Conservation (phyloP, 1,284 basidiomycete species). For the Mycena citricolor region DNA sequence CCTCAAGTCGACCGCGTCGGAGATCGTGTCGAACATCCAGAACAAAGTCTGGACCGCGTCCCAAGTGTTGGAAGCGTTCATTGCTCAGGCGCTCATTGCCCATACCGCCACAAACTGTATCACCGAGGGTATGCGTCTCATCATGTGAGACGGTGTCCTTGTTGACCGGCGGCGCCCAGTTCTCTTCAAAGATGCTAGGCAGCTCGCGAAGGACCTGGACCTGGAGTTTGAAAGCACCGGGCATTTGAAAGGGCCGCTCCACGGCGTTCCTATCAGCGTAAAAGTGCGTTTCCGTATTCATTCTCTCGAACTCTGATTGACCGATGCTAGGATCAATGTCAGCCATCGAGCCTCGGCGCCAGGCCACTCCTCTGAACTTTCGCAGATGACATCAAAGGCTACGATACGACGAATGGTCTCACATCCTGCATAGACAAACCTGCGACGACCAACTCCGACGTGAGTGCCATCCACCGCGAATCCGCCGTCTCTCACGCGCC, state of each 20-base stretch:
- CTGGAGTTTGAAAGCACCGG: background rate
- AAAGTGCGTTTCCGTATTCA: no score
- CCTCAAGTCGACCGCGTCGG: background rate
- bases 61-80: constrained; percentile 6
- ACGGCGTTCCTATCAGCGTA: constrained; percentile 7
- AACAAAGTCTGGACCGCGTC: constrained; percentile 4
- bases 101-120: constrained; percentile 5
- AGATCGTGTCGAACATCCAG: constrained; percentile 6
- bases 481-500: background rate
- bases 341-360: no score
- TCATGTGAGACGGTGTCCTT: constrained; percentile 1
- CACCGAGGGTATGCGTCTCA: constrained; percentile 6
- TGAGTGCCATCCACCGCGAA: constrained; percentile 40
- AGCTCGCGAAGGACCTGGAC: constrained; percentile 10
- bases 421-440: constrained; percentile 67
- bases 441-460: constrained; percentile 54
- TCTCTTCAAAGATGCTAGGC: constrained; percentile 1
- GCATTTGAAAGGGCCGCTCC: constrained; percentile 2
- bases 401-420: constrained; percentile 75
- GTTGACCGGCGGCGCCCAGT: constrained; percentile 3
- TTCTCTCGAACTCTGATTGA: no score
- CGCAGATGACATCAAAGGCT: constrained; percentile 61
- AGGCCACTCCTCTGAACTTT: no score
- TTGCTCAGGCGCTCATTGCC: constrained; percentile 4
- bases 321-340: background rate